Base-by-base conservation (phyloP, 257 asterid species). In the Mentha longifolia region DNA sequence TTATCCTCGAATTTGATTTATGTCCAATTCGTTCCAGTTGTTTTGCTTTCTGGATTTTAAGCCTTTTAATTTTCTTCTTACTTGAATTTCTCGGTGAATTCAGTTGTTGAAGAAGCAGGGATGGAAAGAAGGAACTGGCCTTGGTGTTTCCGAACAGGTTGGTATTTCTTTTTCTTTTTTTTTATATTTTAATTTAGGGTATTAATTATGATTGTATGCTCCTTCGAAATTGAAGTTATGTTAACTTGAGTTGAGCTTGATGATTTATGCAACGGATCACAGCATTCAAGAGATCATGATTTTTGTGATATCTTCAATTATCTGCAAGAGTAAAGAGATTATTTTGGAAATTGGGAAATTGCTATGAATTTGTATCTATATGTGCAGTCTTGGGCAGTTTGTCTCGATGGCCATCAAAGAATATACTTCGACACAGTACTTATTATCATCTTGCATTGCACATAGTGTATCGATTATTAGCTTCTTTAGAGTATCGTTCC, bases 101-200 rank as follows among this genome's bases (percentile, higher is more conserved):
- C 90, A 92, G 98, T 68, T 92, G 68, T 77, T 92, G 81, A 85
- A 91, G 91, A 91, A 91, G 82, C 97, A 91, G 49, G 97, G 97
- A 7, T 92, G 98, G 98, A 89, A 82, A 78, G 95, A 92, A 81
- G 98, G 96, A 49, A 87, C 92, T 6, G 96, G 98, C 43, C 93
- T 92, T 15, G 98, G 98, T 45, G 76, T 86, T 62, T 77, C 76
- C 64, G 87, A 89, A 76, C 98, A 91, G 97, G 96, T 91, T 59
- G 59, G 39, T 19, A 37, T 42, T 28, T 70, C 22, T 71, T n/a
- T 22, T 47, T 30, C 13, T 31, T 31, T 37, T 20, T 16, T 22
- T 25, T n/a, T n/a, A n/a, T n/a, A n/a, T 43, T 7, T 52, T 31
- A 25, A 20, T 46, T 61, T 45, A 13, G 9, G 56, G 13, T 2